These are phyloP conservation scores for Debaryomyces singareniensis DNA, from an alignment of 1,139 yeast species.

Conservation along the genomic window DNA sequence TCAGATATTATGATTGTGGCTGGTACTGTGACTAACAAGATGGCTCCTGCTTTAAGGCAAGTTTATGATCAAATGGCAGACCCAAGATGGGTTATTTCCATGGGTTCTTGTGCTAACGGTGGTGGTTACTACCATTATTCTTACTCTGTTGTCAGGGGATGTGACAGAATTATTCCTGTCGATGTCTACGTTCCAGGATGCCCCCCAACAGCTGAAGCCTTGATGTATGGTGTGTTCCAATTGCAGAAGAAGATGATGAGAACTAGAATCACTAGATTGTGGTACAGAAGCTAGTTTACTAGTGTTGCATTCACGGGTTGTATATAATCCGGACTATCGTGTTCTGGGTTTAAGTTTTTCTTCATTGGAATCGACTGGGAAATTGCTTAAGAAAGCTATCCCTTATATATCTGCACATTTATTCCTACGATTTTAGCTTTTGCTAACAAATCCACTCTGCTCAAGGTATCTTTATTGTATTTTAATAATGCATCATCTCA, in stretches of 20 bases:
- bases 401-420: too few relatives aligned
- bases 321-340: too few relatives aligned
- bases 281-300: slow-evolving; percentile 61
- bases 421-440: too few relatives aligned
- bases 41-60: slow-evolving; percentile 92
- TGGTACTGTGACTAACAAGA: slow-evolving; percentile 85
- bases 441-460: too few relatives aligned
- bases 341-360: too few relatives aligned
- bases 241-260: slow-evolving; percentile 86
- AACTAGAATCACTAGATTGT: slow-evolving; percentile 73
- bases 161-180: slow-evolving; percentile 83
- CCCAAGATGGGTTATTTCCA: slow-evolving; percentile 84
- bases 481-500: too few relatives aligned
- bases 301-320: background rate
- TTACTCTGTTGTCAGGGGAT: slow-evolving; percentile 84
- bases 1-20: slow-evolving; percentile 93
- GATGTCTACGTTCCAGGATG: slow-evolving; percentile 92
- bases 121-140: slow-evolving; percentile 93
- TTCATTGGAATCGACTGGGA: too few relatives aligned
- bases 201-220: slow-evolving; percentile 89
- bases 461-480: too few relatives aligned
- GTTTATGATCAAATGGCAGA: slow-evolving; percentile 95
- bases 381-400: too few relatives aligned
- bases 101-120: slow-evolving; percentile 95
- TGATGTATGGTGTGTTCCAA: slow-evolving; percentile 86